phyloP scores from a whole-genome alignment of 192 early-diverging fungal species.

The Coemansia sp. region DNA sequence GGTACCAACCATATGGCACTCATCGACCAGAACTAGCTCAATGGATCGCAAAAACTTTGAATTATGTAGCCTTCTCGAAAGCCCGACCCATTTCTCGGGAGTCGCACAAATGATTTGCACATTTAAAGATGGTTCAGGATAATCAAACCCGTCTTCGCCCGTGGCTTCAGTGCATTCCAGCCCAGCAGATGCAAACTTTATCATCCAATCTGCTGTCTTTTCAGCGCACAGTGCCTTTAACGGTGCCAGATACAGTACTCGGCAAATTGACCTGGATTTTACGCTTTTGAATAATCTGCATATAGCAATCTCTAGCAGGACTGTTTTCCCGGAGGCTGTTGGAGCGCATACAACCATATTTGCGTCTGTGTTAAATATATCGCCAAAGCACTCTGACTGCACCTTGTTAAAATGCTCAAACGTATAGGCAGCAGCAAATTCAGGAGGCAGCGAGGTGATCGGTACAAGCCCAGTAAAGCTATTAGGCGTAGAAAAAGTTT shows the following conservation, averaged over 20 bases:
- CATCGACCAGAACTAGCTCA: constrained; percentile 62
- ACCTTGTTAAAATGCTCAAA: constrained; percentile 39
- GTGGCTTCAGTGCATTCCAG: constrained; percentile 55
- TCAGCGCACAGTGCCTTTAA: constrained; percentile 67
- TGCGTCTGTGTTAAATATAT: constrained; percentile 10
- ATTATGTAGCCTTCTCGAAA: constrained; percentile 35
- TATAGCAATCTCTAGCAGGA: constrained; percentile 60
- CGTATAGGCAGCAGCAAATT: constrained; percentile 15
- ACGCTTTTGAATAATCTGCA: constrained; percentile 11
- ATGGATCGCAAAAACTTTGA: constrained; percentile 26
- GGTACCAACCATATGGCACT: constrained; percentile 67
- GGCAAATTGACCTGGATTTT: not conserved
- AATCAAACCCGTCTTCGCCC: constrained; percentile 38
- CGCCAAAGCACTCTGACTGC: constrained; percentile 26
- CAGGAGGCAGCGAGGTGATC: constrained; percentile 8
- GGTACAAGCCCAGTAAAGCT: not conserved
- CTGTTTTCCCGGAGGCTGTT: constrained; percentile 70
- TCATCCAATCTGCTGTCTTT: constrained; percentile 60
- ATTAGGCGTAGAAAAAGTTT: not conserved
- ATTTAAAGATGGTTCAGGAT: constrained; percentile 10
- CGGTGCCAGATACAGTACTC: constrained; percentile 67
- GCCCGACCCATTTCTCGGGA: constrained; percentile 70
- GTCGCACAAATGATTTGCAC: constrained; percentile 61
- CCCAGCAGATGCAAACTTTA: constrained; percentile 46
- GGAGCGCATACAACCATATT: constrained; percentile 56